Conservation (phyloP, 2,329 filamentous ascomycete genomes). For the Penicillium decumbens region DNA sequence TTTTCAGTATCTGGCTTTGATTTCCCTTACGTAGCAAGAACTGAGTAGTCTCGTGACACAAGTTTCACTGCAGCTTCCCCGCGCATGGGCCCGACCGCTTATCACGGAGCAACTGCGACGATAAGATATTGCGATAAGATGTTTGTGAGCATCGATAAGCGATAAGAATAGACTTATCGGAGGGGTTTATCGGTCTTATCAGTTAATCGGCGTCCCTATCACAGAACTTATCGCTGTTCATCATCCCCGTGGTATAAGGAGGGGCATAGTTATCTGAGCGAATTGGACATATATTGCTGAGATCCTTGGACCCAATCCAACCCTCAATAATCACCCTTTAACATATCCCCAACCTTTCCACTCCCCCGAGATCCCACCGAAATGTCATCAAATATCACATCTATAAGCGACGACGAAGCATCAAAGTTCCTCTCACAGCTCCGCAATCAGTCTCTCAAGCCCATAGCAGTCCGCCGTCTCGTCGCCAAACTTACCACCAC, state of each 20-base stretch:
- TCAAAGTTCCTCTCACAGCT: constrained; percentile 8
- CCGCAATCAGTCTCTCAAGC: constrained; percentile 6
- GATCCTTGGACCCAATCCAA: background rate
- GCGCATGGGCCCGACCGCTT: background rate
- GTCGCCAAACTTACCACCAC: constrained; percentile 18
- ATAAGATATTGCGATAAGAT: background rate
- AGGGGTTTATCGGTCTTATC: background rate
- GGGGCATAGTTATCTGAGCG: background rate
- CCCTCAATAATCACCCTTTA: background rate
- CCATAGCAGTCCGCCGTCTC: constrained; percentile 5
- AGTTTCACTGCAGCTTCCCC: background rate
- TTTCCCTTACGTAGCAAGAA: background rate
- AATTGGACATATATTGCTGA: background rate
- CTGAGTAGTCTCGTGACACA: background rate
- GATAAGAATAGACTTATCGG: background rate
- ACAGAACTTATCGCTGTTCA: background rate
- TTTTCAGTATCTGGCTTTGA: background rate
- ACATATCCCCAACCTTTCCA: background rate
- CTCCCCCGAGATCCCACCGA: background rate
- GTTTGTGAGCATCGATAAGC: too few species aligned
- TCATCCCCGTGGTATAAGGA: background rate
- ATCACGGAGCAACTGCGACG: background rate
- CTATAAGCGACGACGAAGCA: constrained; percentile 5
- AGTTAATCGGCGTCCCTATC: background rate
- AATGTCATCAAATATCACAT: constrained; percentile 9